Conservation (phyloP, 331 rosid species). For the Quercus phellos region DNA sequence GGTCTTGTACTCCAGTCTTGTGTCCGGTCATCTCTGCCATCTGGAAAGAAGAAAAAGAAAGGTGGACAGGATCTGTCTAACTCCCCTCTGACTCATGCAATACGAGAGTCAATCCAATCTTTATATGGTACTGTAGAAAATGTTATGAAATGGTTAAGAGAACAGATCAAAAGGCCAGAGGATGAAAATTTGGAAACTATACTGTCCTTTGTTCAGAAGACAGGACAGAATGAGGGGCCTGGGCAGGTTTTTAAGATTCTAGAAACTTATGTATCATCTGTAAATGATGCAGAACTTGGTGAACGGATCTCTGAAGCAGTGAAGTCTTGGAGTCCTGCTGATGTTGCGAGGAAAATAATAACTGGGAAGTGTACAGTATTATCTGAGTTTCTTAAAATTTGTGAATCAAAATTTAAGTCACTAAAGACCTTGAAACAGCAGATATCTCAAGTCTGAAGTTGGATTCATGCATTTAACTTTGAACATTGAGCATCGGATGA, state of each 20-base stretch:
- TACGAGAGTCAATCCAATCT: slow-evolving; percentile 52
- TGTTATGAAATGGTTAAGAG: slow-evolving; percentile 53
- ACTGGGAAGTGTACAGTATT: slow-evolving; percentile 54
- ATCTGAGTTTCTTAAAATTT: slow-evolving; percentile 51
- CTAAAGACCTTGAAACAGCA: slow-evolving; percentile 58
- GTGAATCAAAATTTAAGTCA: slow-evolving; percentile 59
- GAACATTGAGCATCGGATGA: background rate
- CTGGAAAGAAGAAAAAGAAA: slow-evolving; percentile 89
- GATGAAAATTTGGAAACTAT: slow-evolving; percentile 53
- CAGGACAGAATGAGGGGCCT: slow-evolving; percentile 55
- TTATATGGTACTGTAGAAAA: slow-evolving; percentile 48
- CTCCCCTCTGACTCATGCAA: slow-evolving; percentile 34
- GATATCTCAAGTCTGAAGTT: slow-evolving; percentile 59
- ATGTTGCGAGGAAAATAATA: slow-evolving; percentile 66
- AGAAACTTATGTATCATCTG: slow-evolving; percentile 42
- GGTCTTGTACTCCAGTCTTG: slow-evolving; percentile 77
- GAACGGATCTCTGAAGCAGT: slow-evolving; percentile 54
- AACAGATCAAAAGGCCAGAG: slow-evolving; percentile 54
- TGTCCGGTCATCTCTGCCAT: slow-evolving; percentile 64
- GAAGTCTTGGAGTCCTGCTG: slow-evolving; percentile 67
- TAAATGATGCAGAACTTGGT: slow-evolving; percentile 45
- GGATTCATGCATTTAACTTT: background rate
- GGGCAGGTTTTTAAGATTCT: slow-evolving; percentile 58
- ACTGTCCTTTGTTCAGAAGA: slow-evolving; percentile 39
- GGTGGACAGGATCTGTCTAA: slow-evolving; percentile 51